These are phyloP conservation scores for Candida broadrunensis DNA, from an alignment of 805 yeast species.

Conservation along the genomic window DNA sequence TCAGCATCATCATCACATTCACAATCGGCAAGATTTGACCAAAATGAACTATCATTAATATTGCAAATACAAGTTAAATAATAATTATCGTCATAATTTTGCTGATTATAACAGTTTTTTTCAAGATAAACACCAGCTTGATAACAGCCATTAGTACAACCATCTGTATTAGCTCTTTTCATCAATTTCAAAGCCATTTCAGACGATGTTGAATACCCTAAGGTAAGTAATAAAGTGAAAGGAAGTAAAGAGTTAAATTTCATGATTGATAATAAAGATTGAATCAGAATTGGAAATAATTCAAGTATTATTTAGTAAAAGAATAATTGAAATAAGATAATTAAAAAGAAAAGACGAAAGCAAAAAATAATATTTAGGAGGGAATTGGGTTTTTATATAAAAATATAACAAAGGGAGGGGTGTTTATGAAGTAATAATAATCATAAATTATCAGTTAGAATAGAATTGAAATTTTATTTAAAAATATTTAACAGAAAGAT, in stretches of 20 bases:
- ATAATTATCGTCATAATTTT: neutral
- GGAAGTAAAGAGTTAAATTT: neutral
- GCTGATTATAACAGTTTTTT: neutral
- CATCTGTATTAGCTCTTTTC: conserved; percentile 1
- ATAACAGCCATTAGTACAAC: conserved; percentile 1
- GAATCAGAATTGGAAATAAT: too few species aligned
- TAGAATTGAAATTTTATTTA: too few species aligned
- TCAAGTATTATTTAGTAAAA: too few species aligned
- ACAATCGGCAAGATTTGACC: neutral
- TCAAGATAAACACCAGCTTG: conserved; percentile 1
- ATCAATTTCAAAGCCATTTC: neutral
- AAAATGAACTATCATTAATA: neutral
- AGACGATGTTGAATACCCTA: neutral
- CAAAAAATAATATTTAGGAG: too few species aligned
- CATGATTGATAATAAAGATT: neutral
- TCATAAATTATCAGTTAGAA: too few species aligned
- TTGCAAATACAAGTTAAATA: neutral
- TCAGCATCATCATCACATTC: neutral
- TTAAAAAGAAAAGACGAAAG: too few species aligned
- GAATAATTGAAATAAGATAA: too few species aligned
- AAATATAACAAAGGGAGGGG: too few species aligned
- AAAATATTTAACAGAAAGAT: too few species aligned
- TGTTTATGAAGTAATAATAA: too few species aligned
- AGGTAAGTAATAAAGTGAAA: neutral
- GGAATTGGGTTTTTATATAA: too few species aligned